A percentile compares a stretch with the other conserved stretches of the same genome.
These are phyloP conservation scores for Emericellopsis atlantica DNA, from an alignment of 2,329 filamentous ascomycete genomes.

Conservation along the genomic window DNA sequence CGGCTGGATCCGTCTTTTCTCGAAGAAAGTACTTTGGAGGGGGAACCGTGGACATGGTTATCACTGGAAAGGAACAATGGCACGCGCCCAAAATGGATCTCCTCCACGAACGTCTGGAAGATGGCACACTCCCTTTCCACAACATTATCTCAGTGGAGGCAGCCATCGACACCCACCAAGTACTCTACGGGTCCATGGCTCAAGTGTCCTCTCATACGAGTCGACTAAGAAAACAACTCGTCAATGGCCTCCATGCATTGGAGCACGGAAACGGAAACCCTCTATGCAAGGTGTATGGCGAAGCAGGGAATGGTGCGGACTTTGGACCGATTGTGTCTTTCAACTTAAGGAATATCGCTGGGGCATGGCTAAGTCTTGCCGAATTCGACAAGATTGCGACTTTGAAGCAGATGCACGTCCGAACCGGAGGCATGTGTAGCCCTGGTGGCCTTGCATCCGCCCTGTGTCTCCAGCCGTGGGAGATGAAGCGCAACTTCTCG, in stretches of 20 bases:
- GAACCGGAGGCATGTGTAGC: constrained; percentile 85
- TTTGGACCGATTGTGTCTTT: constrained; percentile 74
- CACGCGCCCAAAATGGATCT: constrained; percentile 61
- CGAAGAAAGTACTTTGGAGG: constrained; percentile 78
- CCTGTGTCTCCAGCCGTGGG: constrained; percentile 63
- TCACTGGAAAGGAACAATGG: constrained; percentile 67
- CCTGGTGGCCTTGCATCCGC: constrained; percentile 71
- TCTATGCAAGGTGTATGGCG: constrained; percentile 56
- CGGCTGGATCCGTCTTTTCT: constrained; percentile 49
- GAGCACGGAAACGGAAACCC: constrained; percentile 54
- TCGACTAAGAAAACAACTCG: constrained; percentile 47
- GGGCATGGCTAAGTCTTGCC: constrained; percentile 65
- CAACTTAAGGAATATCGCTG: constrained; percentile 59
- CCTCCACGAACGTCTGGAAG: constrained; percentile 74
- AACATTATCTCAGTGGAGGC: constrained; percentile 72
- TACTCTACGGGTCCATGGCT: constrained; percentile 60
- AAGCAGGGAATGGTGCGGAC: constrained; percentile 10
- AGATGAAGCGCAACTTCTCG: constrained; percentile 76
- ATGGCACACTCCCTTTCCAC: constrained; percentile 85
- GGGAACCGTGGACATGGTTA: constrained; percentile 85
- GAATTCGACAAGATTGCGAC: constrained; percentile 82
- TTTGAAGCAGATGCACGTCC: constrained; percentile 68
- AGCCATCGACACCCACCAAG: constrained; percentile 57
- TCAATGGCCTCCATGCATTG: constrained; percentile 43
- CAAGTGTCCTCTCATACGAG: constrained; percentile 59